Conservation (phyloP, 176 grass and related monocot species). For the Panicum miliaceum region DNA sequence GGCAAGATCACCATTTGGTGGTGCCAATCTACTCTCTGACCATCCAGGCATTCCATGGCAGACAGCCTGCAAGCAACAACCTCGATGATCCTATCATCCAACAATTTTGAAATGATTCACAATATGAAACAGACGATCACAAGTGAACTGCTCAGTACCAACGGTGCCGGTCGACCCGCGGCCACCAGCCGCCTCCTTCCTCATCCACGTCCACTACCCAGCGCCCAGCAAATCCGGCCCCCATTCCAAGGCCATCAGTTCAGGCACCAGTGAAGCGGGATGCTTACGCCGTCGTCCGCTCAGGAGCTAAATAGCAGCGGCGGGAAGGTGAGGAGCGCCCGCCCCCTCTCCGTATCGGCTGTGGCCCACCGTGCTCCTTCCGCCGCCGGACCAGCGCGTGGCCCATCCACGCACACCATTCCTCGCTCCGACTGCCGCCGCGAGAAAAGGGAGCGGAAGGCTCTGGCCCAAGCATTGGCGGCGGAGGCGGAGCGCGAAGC, state of each 20-base stretch:
- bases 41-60: conserved; percentile 21
- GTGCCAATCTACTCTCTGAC: not conserved
- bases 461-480: not conserved
- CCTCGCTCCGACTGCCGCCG: not conserved
- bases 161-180: not conserved
- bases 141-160: not conserved
- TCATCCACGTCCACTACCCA: not conserved
- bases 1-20: not conserved
- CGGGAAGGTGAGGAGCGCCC: not conserved
- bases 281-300: not conserved
- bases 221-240: not conserved
- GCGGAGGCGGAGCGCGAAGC: not conserved
- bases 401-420: not conserved
- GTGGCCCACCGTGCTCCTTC: not conserved
- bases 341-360: not conserved
- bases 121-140: not conserved
- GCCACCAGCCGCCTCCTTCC: not conserved
- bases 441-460: not conserved
- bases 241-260: not conserved
- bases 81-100: conserved; percentile 1
- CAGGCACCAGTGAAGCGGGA: not conserved
- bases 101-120: not conserved
- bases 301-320: not conserved
- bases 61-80: conserved; percentile 28
- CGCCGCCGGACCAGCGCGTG: not conserved